These are phyloP conservation scores for Parastagonospora avenae DNA, from an alignment of 2,329 filamentous ascomycete species.

Conservation along the genomic window DNA sequence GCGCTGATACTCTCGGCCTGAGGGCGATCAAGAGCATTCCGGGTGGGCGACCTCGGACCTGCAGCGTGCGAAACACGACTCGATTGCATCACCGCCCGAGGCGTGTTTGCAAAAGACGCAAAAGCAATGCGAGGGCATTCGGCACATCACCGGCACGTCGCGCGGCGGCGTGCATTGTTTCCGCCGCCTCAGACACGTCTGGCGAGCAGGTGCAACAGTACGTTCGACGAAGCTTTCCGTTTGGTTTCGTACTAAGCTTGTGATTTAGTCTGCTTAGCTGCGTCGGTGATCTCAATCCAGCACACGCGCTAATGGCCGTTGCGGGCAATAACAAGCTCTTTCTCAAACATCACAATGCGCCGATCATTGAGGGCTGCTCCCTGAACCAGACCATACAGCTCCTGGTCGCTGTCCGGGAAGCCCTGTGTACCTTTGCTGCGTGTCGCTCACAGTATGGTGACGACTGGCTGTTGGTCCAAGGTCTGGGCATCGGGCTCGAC, in stretches of 20 bases:
- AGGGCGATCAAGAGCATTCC: slow-evolving; percentile 36
- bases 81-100: slow-evolving; percentile 25
- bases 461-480: slow-evolving; percentile 38
- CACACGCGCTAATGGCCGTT: slow-evolving; percentile 32
- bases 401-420: slow-evolving; percentile 37
- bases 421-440: slow-evolving; percentile 36
- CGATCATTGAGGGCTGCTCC: slow-evolving; percentile 36
- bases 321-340: slow-evolving; percentile 42
- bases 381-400: slow-evolving; percentile 33
- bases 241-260: slow-evolving; percentile 43
- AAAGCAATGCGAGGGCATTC: slow-evolving; percentile 15
- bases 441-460: slow-evolving; percentile 34
- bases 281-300: slow-evolving; percentile 27
- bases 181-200: slow-evolving; percentile 38
- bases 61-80: slow-evolving; percentile 23
- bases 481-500: slow-evolving; percentile 32
- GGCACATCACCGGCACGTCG: slow-evolving; percentile 27
- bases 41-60: slow-evolving; percentile 27
- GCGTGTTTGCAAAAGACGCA: slow-evolving; percentile 32
- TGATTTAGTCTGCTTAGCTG: slow-evolving; percentile 35
- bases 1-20: slow-evolving; percentile 24
- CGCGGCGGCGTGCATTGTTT: slow-evolving; percentile 24
- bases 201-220: slow-evolving; percentile 45
- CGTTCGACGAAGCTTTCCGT: slow-evolving; percentile 32
- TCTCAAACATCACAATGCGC: slow-evolving; percentile 38